Evolutionary conservation across 768 basidiomycete genomes (phyloP).

Genomic region (Rossbeevera mucosa): DNA sequence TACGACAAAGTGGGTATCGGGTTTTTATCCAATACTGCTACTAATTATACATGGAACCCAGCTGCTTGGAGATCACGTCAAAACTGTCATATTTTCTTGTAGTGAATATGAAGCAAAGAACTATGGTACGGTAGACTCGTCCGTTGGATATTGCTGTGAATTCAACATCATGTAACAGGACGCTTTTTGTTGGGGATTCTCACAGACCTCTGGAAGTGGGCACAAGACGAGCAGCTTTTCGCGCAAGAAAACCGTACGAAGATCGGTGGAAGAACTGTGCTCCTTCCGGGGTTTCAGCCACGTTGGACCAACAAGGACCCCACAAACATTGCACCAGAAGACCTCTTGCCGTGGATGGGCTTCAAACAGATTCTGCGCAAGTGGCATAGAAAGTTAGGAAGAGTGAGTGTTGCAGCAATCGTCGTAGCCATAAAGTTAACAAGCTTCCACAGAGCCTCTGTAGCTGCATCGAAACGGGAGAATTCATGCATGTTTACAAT

Average conservation of each 20-base stretch:
- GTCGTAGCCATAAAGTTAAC: background rate
- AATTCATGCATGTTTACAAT: conserved; percentile 98
- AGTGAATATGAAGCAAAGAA: conserved; percentile 96
- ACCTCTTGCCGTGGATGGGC: conserved; percentile 62
- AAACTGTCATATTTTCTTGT: conserved; percentile 83
- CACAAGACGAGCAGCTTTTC: conserved; percentile 67
- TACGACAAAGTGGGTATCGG: conserved; percentile 66
- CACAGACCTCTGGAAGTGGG: conserved; percentile 76
- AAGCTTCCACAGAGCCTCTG: conserved; percentile 55
- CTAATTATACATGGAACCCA: conserved; percentile 29
- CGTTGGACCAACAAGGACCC: conserved; percentile 44
- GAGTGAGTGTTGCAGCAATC: conserved; percentile 43
- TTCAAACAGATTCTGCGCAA: conserved; percentile 73
- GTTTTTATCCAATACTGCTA: background rate
- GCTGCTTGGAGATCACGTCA: conserved; percentile 82
- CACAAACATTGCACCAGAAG: conserved; percentile 38
- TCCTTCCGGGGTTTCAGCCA: conserved; percentile 68
- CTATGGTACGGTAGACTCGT: conserved; percentile 54
- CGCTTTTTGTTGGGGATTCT: conserved; percentile 83
- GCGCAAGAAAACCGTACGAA: conserved; percentile 67
- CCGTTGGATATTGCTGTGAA: background rate
- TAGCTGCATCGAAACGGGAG: conserved; percentile 78
- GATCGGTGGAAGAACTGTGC: conserved; percentile 51
- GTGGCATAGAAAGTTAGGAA: conserved; percentile 75
- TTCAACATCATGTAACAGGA: conserved; percentile 40